Evolutionary conservation across 129 eudicot species (phyloP), one percentile per base, ranked within the genome.

Genomic region (Artemisia annua): DNA sequence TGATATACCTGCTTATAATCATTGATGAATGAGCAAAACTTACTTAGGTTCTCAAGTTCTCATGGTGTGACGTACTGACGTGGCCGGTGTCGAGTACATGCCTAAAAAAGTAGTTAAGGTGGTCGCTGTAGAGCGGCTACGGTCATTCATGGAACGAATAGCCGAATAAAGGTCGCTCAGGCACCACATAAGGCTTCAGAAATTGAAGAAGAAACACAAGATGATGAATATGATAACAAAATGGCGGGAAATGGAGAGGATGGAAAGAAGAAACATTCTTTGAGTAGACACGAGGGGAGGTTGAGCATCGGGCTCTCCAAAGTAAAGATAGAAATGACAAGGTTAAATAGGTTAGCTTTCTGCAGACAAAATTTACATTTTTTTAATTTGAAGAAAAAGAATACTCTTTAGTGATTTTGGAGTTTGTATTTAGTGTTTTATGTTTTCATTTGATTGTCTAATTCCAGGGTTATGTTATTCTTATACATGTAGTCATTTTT

Each of bases 91-190:
- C n/a, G n/a, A n/a, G n/a, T 20, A 35, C 44, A 83, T 93, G 89
- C 98, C 98, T 1, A 95, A 89, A 77, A 92, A 93, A 6, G 98
- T 89, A 86, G 92, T 87, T 43, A 93, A 93, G 70, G 84, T 75
- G 49, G 92, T 90, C 51, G 95, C 96, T 51, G 92, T 92, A 3
- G 98, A 85, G 78, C 71, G 96, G 78, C 71, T 93, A 51, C 74
- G 86, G 72, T 74, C 75, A 50, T 89, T 96, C 39, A 89, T 93
- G 96, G 95, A 93, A 75, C 85, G 95, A 9, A 89, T 93, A 69
- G 96, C 96, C 6, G 59, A 66, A 81, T 89, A 3, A 93, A 87
- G 83, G 96, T 96, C 19, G 96, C 98, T 50, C 79, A 66, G 30
- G 92, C 96, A 1, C 91, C 87, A 44, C 89, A 91, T 11, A 89